These are phyloP conservation scores for Hortaea sp. DNA, from an alignment of 2,329 filamentous ascomycete genomes.

Conservation along the genomic window DNA sequence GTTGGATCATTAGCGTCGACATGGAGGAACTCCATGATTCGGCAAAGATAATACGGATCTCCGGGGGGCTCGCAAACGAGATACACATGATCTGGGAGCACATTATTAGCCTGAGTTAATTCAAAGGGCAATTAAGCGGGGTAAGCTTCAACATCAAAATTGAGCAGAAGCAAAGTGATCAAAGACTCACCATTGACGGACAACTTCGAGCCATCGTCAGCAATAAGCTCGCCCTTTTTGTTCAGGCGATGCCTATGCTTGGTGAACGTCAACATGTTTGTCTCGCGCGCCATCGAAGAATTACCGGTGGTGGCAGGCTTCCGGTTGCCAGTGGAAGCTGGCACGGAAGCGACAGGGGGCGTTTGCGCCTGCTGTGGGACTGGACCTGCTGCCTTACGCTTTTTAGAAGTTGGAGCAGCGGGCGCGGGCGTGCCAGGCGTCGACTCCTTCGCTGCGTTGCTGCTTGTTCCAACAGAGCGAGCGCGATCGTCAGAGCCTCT, in stretches of 20 bases:
- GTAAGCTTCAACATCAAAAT: slow-evolving; percentile 6
- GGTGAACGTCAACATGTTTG: slow-evolving; percentile 85
- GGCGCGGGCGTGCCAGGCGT: slow-evolving; percentile 49
- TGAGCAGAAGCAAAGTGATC: slow-evolving; percentile 1
- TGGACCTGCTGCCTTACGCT: slow-evolving; percentile 64
- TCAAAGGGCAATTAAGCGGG: slow-evolving; percentile 7
- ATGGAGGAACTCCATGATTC: slow-evolving; percentile 97
- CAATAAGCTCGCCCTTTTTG: slow-evolving; percentile 67
- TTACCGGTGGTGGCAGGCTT: slow-evolving; percentile 29
- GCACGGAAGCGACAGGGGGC: slow-evolving; percentile 13
- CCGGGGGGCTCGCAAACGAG: slow-evolving; percentile 94
- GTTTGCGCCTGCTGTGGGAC: slow-evolving; percentile 18
- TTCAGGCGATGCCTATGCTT: slow-evolving; percentile 54
- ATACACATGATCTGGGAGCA: slow-evolving; percentile 66
- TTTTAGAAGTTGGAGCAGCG: slow-evolving; percentile 55
- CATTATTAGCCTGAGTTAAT: slow-evolving; percentile 8
- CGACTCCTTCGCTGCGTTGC: slow-evolving; percentile 11
- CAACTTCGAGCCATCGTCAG: slow-evolving; percentile 82
- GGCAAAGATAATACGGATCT: slow-evolving; percentile 93
- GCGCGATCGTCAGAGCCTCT: slow-evolving; percentile 8
- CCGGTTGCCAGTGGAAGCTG: slow-evolving; percentile 15
- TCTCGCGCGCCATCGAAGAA: slow-evolving; percentile 45
- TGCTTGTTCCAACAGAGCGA: slow-evolving; percentile 4
- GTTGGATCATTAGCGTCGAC: slow-evolving; percentile 58
- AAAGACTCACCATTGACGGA: slow-evolving; percentile 67